Conservation (phyloP, 225 moss, liverwort and hornwort species). For the Polytrichum commune region DNA sequence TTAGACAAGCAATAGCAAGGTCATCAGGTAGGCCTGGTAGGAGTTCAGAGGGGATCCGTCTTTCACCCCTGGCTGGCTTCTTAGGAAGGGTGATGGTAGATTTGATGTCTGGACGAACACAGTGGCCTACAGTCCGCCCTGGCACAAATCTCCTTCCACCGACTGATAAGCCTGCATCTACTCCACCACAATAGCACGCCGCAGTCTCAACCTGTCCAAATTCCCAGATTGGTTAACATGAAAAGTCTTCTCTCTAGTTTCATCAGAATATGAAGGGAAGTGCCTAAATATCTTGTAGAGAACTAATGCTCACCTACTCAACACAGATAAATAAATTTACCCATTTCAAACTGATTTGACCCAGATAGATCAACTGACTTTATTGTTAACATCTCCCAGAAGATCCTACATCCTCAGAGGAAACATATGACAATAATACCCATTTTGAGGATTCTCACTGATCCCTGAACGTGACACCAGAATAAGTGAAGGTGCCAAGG, state of each 20-base stretch:
- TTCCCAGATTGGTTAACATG: background rate
- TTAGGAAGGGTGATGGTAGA: constrained; percentile 80
- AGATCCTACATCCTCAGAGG: too few species aligned
- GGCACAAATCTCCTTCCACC: constrained; percentile 97
- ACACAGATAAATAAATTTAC: too few species aligned
- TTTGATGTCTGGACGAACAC: constrained; percentile 95
- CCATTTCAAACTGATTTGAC: too few species aligned
- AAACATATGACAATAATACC: too few species aligned
- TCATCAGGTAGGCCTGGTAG: constrained; percentile 97
- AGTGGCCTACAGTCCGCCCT: constrained; percentile 80
- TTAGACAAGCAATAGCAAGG: constrained; percentile 98
- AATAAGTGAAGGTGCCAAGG: too few species aligned
- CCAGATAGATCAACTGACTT: too few species aligned
- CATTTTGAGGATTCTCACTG: too few species aligned
- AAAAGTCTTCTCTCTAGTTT: background rate
- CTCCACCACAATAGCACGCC: constrained; percentile 97
- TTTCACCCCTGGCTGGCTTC: constrained; percentile 85
- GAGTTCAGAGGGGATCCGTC: constrained; percentile 83
- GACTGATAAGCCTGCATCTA: constrained; percentile 89
- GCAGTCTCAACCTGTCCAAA: constrained; percentile 88
- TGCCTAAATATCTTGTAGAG: background rate
- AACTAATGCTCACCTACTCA: too few species aligned
- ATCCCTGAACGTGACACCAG: too few species aligned
- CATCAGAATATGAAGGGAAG: background rate
- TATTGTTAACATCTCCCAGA: too few species aligned